Evolutionary conservation across 345 rosid species (phyloP), one percentile per base, ranked within the genome.

Genomic region (Syzygium jambos): DNA sequence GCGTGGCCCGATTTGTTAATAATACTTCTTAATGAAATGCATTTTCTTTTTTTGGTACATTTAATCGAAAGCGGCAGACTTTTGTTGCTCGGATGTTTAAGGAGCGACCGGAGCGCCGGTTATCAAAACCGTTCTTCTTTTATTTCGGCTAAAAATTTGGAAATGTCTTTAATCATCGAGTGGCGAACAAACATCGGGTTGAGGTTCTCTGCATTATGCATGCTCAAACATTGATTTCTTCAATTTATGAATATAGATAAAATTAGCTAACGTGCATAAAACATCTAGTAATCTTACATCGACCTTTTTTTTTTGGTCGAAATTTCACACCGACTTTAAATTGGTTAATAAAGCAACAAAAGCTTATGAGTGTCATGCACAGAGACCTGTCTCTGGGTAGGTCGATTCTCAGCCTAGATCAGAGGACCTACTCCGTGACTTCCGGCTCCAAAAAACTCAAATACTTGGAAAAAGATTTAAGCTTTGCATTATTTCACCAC

Each of bases 381-480:
- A 51, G 65, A 5, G 0, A 59, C 11, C 0, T 15, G 0, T 59
- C 23, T 0, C 0, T 2, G 15, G 27, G 14, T 59, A 29, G 30
- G 30, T 25, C 11, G 5, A 0, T 57, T n/a, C 65, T 57, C 0
- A 11, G 3, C 14, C 11, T 57, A 57, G 30, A 29, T 25, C 5
- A 0, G 3, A 0, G 0, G 11, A 11, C 15, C 0, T 25, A 57
- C 4, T 14, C 11, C 1, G 29, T 2, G 15, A 11, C 0, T 59
- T 59, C 27, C 30, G 11, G 46, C 1, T 43, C 46, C 7, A 43
- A 43, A 41, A 43, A 5, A 5, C 46, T 43, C 7, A 43, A 43
- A 6, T 43, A 43, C 46, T 43, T 6, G 7, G 7, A 43, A 43
- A 43, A 43, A 43, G 1, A 5, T 43, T 43, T 11, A 2, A 57